Evolutionary conservation across 768 basidiomycete genomes (phyloP).

Genomic region (Podaxis sp.): DNA sequence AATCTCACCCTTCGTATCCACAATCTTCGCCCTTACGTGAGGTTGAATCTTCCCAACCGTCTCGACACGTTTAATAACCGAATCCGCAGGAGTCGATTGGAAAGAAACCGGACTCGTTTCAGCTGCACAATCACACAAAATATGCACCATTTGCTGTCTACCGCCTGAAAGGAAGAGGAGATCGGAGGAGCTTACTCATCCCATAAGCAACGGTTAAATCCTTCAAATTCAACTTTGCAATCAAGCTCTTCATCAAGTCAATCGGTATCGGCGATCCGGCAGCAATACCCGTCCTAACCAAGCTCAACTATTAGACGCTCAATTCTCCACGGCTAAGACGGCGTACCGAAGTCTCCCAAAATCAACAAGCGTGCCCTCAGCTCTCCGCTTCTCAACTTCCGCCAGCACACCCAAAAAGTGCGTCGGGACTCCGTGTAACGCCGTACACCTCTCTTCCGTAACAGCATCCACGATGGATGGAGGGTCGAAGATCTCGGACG

Average conservation of each 20-base stretch:
- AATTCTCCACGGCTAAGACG: neutral
- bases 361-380: constrained; percentile 42
- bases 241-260: constrained; percentile 71
- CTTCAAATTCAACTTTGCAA: constrained; percentile 57
- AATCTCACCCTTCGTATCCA: constrained; percentile 52
- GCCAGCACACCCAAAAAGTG: constrained; percentile 74
- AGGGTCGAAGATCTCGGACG: constrained; percentile 62
- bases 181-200: constrained; percentile 57
- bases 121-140: constrained; percentile 33
- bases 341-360: constrained; percentile 51
- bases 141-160: neutral
- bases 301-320: neutral
- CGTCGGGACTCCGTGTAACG: constrained; percentile 81
- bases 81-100: constrained; percentile 68
- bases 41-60: constrained; percentile 77
- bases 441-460: constrained; percentile 66
- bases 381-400: constrained; percentile 56
- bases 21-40: constrained; percentile 72
- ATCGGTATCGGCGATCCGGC: constrained; percentile 79
- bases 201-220: constrained; percentile 80
- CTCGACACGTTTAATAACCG: constrained; percentile 71
- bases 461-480: constrained; percentile 66
- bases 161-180: neutral
- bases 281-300: constrained; percentile 71
- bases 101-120: constrained; percentile 85